A percentile compares a stretch with the other conserved stretches of the same genome.
phyloP scores from a whole-genome alignment of 2,329 filamentous ascomycete species.

The Diplodia mutila region DNA sequence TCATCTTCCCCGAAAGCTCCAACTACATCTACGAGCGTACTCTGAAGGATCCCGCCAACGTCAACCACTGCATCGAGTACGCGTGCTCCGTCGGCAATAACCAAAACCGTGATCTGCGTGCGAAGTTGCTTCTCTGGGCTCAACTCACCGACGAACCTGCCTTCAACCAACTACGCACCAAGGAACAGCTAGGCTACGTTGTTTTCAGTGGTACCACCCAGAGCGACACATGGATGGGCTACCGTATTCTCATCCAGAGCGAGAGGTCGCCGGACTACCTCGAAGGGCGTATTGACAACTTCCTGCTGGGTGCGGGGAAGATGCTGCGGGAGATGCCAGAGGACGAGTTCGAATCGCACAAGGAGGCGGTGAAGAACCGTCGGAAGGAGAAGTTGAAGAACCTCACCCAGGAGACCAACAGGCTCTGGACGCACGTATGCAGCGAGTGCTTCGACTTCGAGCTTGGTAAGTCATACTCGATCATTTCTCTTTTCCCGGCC shows the following conservation, averaged over 20 bases:
- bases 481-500: background rate
- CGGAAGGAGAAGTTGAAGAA: conserved; percentile 92
- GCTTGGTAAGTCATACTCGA: conserved; percentile 62
- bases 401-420: conserved; percentile 77
- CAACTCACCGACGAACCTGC: conserved; percentile 92
- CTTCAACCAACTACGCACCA: conserved; percentile 93
- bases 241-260: conserved; percentile 90
- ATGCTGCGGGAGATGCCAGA: conserved; percentile 76
- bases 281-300: conserved; percentile 84
- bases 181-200: conserved; percentile 96
- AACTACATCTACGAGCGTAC: conserved; percentile 83
- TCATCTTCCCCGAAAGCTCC: conserved; percentile 76
- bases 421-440: conserved; percentile 84
- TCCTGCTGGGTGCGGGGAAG: conserved; percentile 70
- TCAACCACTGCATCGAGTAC: conserved; percentile 62
- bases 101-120: conserved; percentile 68
- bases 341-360: conserved; percentile 85
- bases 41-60: conserved; percentile 83
- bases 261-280: conserved; percentile 83
- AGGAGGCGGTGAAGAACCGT: conserved; percentile 84
- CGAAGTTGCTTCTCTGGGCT: conserved; percentile 78
- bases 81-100: conserved; percentile 48
- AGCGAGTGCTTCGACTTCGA: conserved; percentile 90
- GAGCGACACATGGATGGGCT: conserved; percentile 74
- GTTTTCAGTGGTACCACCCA: conserved; percentile 81